Evolutionary conservation across 1,139 yeast genomes (phyloP), one percentile per base, ranked within the genome.

Genomic region (Pichia sp.): DNA sequence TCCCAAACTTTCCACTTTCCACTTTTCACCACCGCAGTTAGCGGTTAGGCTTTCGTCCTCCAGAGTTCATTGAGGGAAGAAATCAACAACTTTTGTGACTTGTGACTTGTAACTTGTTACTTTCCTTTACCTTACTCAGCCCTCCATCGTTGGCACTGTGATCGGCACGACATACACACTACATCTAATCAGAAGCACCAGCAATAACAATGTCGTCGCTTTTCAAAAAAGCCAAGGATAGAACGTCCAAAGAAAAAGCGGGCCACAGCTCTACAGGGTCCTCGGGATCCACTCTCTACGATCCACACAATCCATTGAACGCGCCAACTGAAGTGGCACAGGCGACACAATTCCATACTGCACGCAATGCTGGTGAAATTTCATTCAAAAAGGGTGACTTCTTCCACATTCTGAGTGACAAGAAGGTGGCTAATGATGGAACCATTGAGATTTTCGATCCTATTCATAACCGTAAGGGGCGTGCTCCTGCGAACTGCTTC

Each of bases 371-470:
- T 1, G 88, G 86, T 21, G 97, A 88, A 56, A 67, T 91, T 30
- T 69, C 74, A 30, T 91, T 88, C 55, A 53, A 58, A 35, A 76
- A 78, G 50, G 96, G 96, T 22, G 96, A 88, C 54, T 87, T 87
- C 54, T 85, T 88, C 59, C 88, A 86, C 53, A 93, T 91, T 6
- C 64, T 78, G 17, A 66, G 69, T 2, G 66, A 69, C 32, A 76
- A 72, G 39, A 63, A 70, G 32, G 85, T 83, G 33, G 33, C 41
- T 6, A 34, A 37, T 8, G 52, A 48, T 16, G 46, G 46, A 3
- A 86, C 94, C 91, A 85, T 77, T 52, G 91, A 86, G 52, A 97
- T 95, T 4, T 76, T 78, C 36, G 88, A 88, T 56, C 97, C 97
- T 12, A 75, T 84, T 41, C 73, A 83, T 13, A 76, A 80, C 48